Percentiles rank a stretch among this genome's conserved stretches.
Evolutionary conservation across 2,329 filamentous ascomycete species (phyloP).

Genomic region (Aplosporella prunicola): DNA sequence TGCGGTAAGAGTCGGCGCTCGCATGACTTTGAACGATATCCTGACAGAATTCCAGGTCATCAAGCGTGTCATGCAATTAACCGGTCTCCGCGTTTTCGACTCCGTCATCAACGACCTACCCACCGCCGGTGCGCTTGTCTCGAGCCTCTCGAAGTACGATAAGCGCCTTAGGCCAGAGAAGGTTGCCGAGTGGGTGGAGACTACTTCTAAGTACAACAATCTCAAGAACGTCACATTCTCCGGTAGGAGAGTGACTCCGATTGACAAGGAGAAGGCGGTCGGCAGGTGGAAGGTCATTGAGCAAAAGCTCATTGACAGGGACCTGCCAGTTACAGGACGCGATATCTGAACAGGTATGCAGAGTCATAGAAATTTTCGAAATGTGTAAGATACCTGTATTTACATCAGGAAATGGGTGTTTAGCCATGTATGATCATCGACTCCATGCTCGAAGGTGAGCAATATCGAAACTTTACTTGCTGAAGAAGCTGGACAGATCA

Average conservation of each 20-base stretch:
- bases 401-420: too few species aligned
- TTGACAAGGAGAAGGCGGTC: constrained; percentile 60
- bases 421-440: too few species aligned
- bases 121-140: constrained; percentile 30
- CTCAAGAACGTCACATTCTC: constrained; percentile 65
- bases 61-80: constrained; percentile 73
- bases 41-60: constrained; percentile 48
- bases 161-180: constrained; percentile 36
- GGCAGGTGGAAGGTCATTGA: constrained; percentile 76
- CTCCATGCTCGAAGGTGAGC: too few species aligned
- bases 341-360: neutral
- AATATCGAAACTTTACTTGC: too few species aligned
- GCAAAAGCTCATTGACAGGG: constrained; percentile 46
- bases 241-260: constrained; percentile 54
- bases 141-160: neutral
- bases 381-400: constrained; percentile 1
- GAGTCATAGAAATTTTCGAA: neutral
- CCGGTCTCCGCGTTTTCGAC: constrained; percentile 68
- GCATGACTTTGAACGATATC: neutral
- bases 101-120: constrained; percentile 42
- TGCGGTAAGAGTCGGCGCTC: constrained; percentile 20
- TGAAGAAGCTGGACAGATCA: too few species aligned
- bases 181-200: constrained; percentile 46
- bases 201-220: constrained; percentile 40
- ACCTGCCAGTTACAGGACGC: constrained; percentile 6